Percentiles rank a stretch among this genome's conserved stretches.
phyloP scores from a whole-genome alignment of 2,329 filamentous ascomycete genomes.

The Trichophyton mentagrophytes region DNA sequence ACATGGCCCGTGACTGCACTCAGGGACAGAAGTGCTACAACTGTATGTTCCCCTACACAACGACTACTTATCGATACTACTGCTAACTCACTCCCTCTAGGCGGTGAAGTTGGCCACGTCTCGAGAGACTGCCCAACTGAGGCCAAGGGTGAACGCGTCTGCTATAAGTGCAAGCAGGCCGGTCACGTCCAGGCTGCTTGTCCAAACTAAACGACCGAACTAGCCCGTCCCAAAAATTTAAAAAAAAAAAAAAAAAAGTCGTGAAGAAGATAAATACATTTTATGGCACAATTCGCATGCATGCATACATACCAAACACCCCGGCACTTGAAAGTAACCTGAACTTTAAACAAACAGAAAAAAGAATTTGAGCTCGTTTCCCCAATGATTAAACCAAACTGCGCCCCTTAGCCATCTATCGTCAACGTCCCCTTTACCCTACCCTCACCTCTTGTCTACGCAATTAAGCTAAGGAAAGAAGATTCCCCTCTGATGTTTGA shows the following conservation, averaged over 20 bases:
- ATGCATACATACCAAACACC: background rate
- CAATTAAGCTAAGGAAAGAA: background rate
- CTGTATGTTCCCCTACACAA: conserved; percentile 44
- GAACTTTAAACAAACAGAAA: background rate
- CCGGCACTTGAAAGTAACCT: background rate
- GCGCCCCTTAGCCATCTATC: background rate
- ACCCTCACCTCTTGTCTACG: background rate
- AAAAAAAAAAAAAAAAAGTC: background rate
- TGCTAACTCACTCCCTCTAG: conserved; percentile 23
- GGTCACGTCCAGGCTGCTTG: conserved; percentile 91
- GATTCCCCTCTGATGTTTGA: background rate
- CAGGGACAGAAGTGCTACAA: conserved; percentile 99
- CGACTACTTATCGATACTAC: background rate
- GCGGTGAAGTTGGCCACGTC: conserved; percentile 80
- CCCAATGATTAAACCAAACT: background rate
- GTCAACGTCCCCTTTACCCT: too few relatives aligned
- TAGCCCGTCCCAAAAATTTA: background rate
- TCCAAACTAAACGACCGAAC: conserved; percentile 52
- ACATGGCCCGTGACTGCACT: conserved; percentile 96
- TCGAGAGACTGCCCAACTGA: conserved; percentile 94
- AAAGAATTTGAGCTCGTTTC: conserved; percentile 3
- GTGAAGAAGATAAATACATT: background rate
- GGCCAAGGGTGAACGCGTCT: conserved; percentile 81
- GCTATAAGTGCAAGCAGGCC: conserved; percentile 86
- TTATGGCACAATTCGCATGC: background rate